Base-by-base conservation (phyloP, 352 stramenopile genomes). In the Globisporangium camurandrum region DNA sequence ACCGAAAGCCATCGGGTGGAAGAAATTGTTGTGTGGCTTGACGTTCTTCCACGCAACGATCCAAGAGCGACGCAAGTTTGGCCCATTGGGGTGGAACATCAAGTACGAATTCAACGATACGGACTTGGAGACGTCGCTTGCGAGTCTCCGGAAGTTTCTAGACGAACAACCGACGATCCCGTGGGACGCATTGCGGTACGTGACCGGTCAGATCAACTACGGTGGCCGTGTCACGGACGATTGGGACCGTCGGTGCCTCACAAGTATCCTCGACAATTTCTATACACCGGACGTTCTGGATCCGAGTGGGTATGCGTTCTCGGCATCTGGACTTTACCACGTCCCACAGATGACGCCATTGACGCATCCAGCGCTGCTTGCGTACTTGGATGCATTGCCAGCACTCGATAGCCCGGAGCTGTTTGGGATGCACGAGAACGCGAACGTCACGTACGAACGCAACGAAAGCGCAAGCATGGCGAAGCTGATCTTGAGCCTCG, bases 391-490 rank as follows among this genome's bases (percentile, higher is more conserved):
- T 23, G 42, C 63, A 17, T 66, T 98, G 1, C 93, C 93, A 9
- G 61, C 61, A 4, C 75, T 94, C 6, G 93, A 98, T 51, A 87
- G 91, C 46, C 92, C 93, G 0, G 90, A 97, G 66, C 83, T 97
- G 26, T 98, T 98, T 61, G 93, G 93, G 10, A 97, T 98, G 93
- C 92, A 98, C 64, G 86, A 97, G 62, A 98, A 98, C 56, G 93
- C 93, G 26, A 96, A 98, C 61, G 81, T 93, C 22, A 97, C 89
- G 9, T 98, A 95, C 62, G 93, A 97, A 44, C 80, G 81, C 47
- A 92, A 93, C 49, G 91, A 97, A 60, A 95, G 80, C 30, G 59
- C 75, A 26, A 81, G 73, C 26, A 95, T 98, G 67, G 84, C 95
- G 47, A 63, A 79, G 4, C 83, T 95, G 34, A 89, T 97, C 30